Evolutionary conservation across 1,284 basidiomycete genomes (phyloP).

Genomic region (Lentinula novae-zelandiae): DNA sequence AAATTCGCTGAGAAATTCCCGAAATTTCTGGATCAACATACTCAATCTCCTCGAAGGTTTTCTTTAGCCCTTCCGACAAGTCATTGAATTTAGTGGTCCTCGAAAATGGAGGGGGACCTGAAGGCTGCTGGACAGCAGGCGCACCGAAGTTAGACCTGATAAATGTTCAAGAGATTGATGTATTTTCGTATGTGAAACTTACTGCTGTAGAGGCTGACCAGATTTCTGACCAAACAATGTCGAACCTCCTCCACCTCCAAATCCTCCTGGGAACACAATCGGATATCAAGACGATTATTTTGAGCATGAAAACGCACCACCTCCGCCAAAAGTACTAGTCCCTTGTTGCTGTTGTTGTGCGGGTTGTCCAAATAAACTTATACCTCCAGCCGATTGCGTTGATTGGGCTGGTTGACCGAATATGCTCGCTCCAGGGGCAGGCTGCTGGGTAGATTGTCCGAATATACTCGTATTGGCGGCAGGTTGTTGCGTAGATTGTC

Average conservation of each 20-base stretch:
- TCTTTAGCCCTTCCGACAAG: conserved; percentile 66
- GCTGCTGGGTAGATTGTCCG: conserved; percentile 14
- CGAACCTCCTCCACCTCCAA: conserved; percentile 17
- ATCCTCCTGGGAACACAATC: conserved; percentile 10
- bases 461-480: conserved; percentile 7
- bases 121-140: conserved; percentile 7
- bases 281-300: background rate
- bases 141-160: conserved; percentile 12
- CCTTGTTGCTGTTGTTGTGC: conserved; percentile 16
- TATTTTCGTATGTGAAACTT: conserved; percentile 2
- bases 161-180: background rate
- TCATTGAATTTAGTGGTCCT: conserved; percentile 84
- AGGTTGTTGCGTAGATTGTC: conserved; percentile 11
- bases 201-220: conserved; percentile 28
- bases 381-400: background rate
- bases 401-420: conserved; percentile 8
- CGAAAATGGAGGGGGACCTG: conserved; percentile 50
- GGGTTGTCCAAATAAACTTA: conserved; percentile 14
- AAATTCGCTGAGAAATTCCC: background rate
- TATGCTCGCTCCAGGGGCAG: conserved; percentile 4
- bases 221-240: conserved; percentile 38
- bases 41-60: conserved; percentile 70
- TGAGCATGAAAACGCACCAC: conserved; percentile 20
- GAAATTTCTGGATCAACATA: conserved; percentile 29
- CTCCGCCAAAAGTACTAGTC: conserved; percentile 24